These are phyloP conservation scores for Heliophila coronopifolia DNA, from an alignment of 441 rosid genomes.

Conservation along the genomic window DNA sequence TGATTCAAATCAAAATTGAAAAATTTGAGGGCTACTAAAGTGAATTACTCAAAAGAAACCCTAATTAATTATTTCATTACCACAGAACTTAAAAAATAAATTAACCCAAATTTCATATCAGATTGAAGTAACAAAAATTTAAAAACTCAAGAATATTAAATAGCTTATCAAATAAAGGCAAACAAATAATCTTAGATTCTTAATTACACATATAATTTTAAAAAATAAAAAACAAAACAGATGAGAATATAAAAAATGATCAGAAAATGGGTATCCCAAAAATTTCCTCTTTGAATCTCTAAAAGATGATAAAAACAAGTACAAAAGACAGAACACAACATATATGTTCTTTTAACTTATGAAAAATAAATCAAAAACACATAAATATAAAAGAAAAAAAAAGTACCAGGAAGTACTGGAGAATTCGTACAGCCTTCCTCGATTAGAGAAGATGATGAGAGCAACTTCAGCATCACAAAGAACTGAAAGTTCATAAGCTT, in stretches of 20 bases:
- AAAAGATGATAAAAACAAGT: too few species aligned
- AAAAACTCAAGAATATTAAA: too few species aligned
- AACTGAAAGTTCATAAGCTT: constrained; percentile 97
- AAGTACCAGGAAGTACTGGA: constrained; percentile 93
- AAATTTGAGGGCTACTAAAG: constrained; percentile 28
- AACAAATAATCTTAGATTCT: too few species aligned
- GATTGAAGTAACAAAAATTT: too few species aligned
- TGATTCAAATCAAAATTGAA: constrained; percentile 7
- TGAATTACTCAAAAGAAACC: background rate
- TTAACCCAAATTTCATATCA: background rate
- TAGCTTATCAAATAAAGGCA: too few species aligned
- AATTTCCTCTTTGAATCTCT: too few species aligned
- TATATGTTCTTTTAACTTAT: too few species aligned
- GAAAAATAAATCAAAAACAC: background rate
- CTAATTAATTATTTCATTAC: background rate
- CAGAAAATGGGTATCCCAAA: too few species aligned
- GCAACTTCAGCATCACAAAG: constrained; percentile 98
- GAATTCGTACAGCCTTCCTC: constrained; percentile 98
- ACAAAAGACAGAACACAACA: too few species aligned
- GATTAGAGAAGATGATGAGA: constrained; percentile 99
- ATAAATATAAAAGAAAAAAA: constrained; percentile 17
- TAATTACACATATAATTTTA: too few species aligned
- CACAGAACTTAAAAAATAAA: background rate
- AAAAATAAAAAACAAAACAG: background rate
- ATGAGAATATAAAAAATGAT: too few species aligned